Percentiles rank a stretch among this genome's conserved stretches.
phyloP scores from a whole-genome alignment of 768 basidiomycete genomes.

The Boletus subparvulus region DNA sequence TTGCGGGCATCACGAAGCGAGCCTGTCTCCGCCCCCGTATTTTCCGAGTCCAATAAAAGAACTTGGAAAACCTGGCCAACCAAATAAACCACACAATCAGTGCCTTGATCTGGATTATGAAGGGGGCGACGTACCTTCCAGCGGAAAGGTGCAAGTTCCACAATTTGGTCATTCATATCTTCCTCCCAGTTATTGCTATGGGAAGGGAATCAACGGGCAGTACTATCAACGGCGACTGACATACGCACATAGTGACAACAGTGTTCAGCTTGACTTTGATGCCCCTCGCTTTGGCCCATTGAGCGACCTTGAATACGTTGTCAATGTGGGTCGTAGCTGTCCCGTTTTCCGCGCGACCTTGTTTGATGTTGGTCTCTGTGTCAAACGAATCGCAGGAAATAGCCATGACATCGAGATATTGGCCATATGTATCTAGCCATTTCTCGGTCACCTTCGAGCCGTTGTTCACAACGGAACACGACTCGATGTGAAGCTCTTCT shows the following conservation, averaged over 20 bases:
- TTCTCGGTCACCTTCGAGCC: slow-evolving; percentile 43
- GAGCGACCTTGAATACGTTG: slow-evolving; percentile 36
- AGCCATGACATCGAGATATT: slow-evolving; percentile 42
- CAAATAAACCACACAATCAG: neutral
- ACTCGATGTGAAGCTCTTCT: slow-evolving; percentile 36
- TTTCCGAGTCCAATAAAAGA: slow-evolving; percentile 36
- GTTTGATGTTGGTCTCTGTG: slow-evolving; percentile 33
- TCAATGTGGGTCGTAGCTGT: slow-evolving; percentile 31
- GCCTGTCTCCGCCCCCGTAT: slow-evolving; percentile 31
- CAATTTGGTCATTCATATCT: slow-evolving; percentile 41
- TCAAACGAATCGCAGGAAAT: slow-evolving; percentile 44
- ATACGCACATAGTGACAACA: slow-evolving; percentile 30
- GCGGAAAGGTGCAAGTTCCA: slow-evolving; percentile 34
- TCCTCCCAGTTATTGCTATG: slow-evolving; percentile 39
- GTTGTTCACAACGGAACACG: slow-evolving; percentile 36
- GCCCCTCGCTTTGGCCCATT: slow-evolving; percentile 35
- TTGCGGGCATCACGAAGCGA: slow-evolving; percentile 36
- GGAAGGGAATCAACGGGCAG: neutral
- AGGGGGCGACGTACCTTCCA: slow-evolving; percentile 35
- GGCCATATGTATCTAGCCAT: slow-evolving; percentile 40
- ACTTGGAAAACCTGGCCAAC: slow-evolving; percentile 36
- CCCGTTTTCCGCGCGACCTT: slow-evolving; percentile 36
- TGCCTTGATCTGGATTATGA: neutral
- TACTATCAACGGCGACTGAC: neutral
- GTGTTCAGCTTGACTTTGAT: slow-evolving; percentile 41